Conservation (phyloP, 257 asterid species). For the Scutellaria galericulata region DNA sequence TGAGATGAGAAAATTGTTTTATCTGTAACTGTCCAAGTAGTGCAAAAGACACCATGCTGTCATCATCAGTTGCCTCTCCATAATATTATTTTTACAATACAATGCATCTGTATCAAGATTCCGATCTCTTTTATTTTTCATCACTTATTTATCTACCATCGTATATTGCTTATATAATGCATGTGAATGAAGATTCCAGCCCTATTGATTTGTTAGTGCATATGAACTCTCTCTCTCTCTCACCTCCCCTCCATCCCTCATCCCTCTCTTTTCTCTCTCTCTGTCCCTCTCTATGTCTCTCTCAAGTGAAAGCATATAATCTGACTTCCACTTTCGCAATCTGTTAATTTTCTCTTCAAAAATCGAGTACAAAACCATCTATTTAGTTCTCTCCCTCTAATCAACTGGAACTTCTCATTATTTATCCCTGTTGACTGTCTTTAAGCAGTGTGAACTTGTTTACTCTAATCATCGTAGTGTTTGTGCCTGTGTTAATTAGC, state of each 20-base stretch:
- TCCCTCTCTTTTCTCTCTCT: background rate
- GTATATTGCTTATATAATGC: background rate
- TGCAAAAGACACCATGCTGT: constrained; percentile 22
- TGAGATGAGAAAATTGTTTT: constrained; percentile 26
- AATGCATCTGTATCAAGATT: constrained; percentile 3
- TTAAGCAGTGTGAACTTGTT: constrained; percentile 14
- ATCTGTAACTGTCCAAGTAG: constrained; percentile 23
- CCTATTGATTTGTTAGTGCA: background rate
- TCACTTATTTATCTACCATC: constrained; percentile 2
- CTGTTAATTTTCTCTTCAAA: constrained; percentile 18
- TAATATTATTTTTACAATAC: constrained; percentile 3
- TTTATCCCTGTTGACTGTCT: constrained; percentile 4
- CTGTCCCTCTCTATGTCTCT: background rate
- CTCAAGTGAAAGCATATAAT: background rate
- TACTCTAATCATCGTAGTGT: background rate
- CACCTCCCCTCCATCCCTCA: background rate
- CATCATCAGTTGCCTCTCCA: constrained; percentile 25
- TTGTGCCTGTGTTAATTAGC: constrained; percentile 23
- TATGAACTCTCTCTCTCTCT: background rate
- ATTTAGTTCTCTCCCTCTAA: background rate
- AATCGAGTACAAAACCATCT: background rate
- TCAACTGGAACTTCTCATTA: constrained; percentile 23
- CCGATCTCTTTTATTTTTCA: constrained; percentile 17
- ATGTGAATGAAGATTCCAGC: background rate
- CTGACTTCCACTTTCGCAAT: constrained; percentile 7